Evolutionary conservation across 164 flowering plant species (phyloP), one percentile per base, ranked within the genome.

Genomic region (Warburgia ugandensis): DNA sequence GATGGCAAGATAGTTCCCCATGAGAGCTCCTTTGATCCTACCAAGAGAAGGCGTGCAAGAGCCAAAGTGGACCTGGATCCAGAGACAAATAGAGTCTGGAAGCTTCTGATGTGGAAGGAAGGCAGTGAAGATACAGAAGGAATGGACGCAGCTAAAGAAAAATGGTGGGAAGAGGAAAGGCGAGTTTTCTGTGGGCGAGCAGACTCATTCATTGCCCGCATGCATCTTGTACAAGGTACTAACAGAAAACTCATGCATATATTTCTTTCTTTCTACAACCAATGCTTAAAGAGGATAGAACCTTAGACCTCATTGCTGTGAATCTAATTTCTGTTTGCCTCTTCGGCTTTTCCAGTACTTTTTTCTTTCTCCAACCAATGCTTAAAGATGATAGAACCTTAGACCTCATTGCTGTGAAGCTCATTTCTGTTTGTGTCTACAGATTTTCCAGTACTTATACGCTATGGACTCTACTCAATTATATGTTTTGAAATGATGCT

Each of bases 201-300:
- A 2, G 56, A 71, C 9, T 62, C 72, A n/a, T 84, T 86, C 55
- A 71, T 70, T 46, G 66, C 76, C 0, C 62, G 75, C 29, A 76
- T 84, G 89, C 83, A 73, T 70, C 68, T 67, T 10, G 48, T 84
- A 19, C 77, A 64, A 80, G 96, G 96, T 84, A 81, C 19, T 11
- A 8, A 19, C 28, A 37, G 5, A 3, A 45, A 29, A 2, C 22
- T 31, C 20, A 5, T 7, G 19, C 0, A 17, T 17, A 21, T 28
- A 23, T 9, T 19, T 9, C 27, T 9, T 44, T 44, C 29, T 19
- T 44, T 44, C 23, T 26, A 11, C 23, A 45, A 45, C n/a, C n/a
- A n/a, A n/a, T n/a, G n/a, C n/a, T n/a, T n/a, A 26, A 45, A 11
- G 19, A 25, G 4, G 31, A n/a, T 11, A 35, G 35, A 9, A 26